These are phyloP conservation scores for Xylaria grammica DNA, from an alignment of 495 filamentous ascomycete genomes.

Conservation along the genomic window DNA sequence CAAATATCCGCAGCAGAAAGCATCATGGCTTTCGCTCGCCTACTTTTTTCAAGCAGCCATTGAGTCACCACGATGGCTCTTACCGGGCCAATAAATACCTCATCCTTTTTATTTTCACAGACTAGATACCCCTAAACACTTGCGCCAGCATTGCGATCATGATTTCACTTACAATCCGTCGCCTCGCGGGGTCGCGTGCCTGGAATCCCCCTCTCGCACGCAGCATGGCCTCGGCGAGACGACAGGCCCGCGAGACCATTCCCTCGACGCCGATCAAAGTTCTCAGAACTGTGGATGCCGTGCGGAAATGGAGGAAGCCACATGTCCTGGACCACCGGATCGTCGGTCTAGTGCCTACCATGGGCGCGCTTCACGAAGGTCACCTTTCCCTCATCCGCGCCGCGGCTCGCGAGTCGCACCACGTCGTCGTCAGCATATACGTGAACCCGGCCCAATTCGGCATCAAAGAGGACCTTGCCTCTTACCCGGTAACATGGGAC, in stretches of 20 bases:
- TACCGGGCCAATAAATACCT: slow-evolving; percentile 30
- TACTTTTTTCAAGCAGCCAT: slow-evolving; percentile 23
- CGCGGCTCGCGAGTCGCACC: slow-evolving; percentile 81
- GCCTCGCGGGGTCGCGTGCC: slow-evolving; percentile 36
- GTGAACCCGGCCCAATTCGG: slow-evolving; percentile 98
- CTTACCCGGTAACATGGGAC: slow-evolving; percentile 91
- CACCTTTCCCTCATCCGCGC: slow-evolving; percentile 86
- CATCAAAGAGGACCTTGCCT: slow-evolving; percentile 81
- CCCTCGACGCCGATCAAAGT: slow-evolving; percentile 68
- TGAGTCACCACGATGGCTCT: slow-evolving; percentile 37
- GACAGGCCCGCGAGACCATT: slow-evolving; percentile 43
- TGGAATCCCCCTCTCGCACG: slow-evolving; percentile 27
- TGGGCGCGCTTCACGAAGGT: slow-evolving; percentile 93
- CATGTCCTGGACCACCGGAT: slow-evolving; percentile 70
- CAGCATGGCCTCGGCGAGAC: slow-evolving; percentile 40
- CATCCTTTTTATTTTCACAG: slow-evolving; percentile 19
- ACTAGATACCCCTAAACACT: not conserved
- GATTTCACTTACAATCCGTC: slow-evolving; percentile 35
- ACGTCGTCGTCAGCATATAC: slow-evolving; percentile 87
- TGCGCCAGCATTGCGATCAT: slow-evolving; percentile 24
- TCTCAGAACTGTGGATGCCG: slow-evolving; percentile 71
- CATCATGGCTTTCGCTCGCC: slow-evolving; percentile 37
- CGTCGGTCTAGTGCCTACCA: slow-evolving; percentile 91
- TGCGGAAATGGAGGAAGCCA: slow-evolving; percentile 73
- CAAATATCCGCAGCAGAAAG: slow-evolving; percentile 55